A percentile compares a stretch with the other conserved stretches of the same genome.
Evolutionary conservation across 805 yeast genomes (phyloP).

Genomic region (Saturnispora diversa): DNA sequence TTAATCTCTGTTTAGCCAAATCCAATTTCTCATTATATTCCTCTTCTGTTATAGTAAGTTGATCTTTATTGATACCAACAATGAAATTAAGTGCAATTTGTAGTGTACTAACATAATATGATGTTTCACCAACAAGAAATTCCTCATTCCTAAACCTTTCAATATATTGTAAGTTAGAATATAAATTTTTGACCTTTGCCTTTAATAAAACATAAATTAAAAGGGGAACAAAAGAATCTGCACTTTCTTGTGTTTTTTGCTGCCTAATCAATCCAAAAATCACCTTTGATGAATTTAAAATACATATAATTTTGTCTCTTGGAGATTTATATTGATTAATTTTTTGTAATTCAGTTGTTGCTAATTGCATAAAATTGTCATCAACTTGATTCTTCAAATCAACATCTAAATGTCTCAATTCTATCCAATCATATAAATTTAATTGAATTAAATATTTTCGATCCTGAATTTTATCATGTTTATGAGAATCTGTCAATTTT

Average conservation of each 20-base stretch:
- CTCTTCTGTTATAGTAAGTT: conserved; percentile 52
- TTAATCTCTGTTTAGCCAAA: conserved; percentile 33
- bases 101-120: conserved; percentile 84
- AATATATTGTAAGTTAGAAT: conserved; percentile 75
- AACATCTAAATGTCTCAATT: conserved; percentile 73
- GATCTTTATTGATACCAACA: conserved; percentile 46
- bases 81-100: conserved; percentile 84
- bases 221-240: conserved; percentile 90
- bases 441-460: conserved; percentile 41
- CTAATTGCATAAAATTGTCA: conserved; percentile 51
- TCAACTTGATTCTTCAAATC: conserved; percentile 39
- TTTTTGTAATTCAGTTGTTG: conserved; percentile 66
- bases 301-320: conserved; percentile 85
- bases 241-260: conserved; percentile 51
- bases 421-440: conserved; percentile 44
- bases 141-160: conserved; percentile 74
- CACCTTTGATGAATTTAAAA: conserved; percentile 86
- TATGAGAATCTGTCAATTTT: conserved; percentile 46
- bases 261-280: conserved; percentile 80
- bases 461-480: conserved; percentile 59
- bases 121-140: conserved; percentile 78
- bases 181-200: conserved; percentile 55
- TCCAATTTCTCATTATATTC: conserved; percentile 49
- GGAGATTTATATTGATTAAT: conserved; percentile 86
- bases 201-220: conserved; percentile 71